Percentiles rank a stretch among this genome's conserved stretches.
phyloP scores from a whole-genome alignment of 495 filamentous ascomycete species.

The Parathielavia hyrcaniae region DNA sequence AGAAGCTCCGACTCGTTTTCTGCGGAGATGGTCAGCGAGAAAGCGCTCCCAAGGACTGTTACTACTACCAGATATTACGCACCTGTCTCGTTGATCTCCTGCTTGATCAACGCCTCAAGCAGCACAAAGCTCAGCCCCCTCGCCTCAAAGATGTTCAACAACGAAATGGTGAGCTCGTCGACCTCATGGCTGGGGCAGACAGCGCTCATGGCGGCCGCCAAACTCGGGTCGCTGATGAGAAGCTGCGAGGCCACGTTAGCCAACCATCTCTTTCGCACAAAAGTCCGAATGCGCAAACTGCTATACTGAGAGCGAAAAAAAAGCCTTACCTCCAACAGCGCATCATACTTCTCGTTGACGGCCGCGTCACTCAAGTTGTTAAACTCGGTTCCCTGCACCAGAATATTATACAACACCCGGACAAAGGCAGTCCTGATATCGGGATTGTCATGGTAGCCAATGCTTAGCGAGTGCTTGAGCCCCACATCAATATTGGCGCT shows the following conservation, averaged over 20 bases:
- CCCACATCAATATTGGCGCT: conserved; percentile 65
- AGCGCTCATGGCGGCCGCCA: conserved; percentile 56
- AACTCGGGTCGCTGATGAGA: conserved; percentile 51
- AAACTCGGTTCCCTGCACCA: conserved; percentile 62
- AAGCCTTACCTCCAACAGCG: conserved; percentile 48
- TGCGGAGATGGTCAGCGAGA: conserved; percentile 2
- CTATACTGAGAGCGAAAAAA: not conserved
- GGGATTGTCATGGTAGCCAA: conserved; percentile 60
- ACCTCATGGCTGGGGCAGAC: conserved; percentile 59
- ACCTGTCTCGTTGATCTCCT: conserved; percentile 59
- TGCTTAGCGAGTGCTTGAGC: conserved; percentile 56
- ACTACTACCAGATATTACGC: conserved; percentile 1
- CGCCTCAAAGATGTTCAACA: conserved; percentile 62
- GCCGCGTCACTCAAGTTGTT: conserved; percentile 57
- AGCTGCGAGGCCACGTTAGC: conserved; percentile 34
- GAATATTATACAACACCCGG: conserved; percentile 59
- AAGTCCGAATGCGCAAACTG: not conserved
- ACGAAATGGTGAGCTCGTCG: conserved; percentile 57
- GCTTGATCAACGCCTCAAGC: conserved; percentile 57
- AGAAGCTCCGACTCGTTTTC: conserved; percentile 60
- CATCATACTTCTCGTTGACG: conserved; percentile 59
- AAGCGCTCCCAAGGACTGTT: not conserved
- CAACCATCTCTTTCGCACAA: not conserved
- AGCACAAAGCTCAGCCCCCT: conserved; percentile 54
- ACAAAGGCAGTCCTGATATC: conserved; percentile 63